A percentile compares a stretch with the other conserved stretches of the same genome.
Evolutionary conservation across 225 moss, liverwort and hornwort genomes (phyloP).

Genomic region (Straminergon stramineum): DNA sequence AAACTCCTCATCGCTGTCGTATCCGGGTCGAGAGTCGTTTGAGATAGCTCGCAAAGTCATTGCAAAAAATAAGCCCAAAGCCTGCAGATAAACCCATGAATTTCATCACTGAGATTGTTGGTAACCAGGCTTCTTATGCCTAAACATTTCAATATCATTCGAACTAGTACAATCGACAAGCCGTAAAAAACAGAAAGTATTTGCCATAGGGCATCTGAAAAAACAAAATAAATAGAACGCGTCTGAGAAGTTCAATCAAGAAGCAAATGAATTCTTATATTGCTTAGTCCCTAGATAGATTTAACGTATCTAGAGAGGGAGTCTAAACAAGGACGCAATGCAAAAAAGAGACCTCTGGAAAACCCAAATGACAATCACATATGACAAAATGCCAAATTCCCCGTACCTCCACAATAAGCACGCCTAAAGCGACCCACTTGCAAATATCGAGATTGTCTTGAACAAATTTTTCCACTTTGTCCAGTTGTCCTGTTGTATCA

Average conservation of each 20-base stretch:
- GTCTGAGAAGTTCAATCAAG: background rate
- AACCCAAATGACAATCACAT: background rate
- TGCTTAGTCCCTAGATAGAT: background rate
- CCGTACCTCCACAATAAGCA: slow-evolving; percentile 69
- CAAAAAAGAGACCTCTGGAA: background rate
- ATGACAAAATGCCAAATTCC: background rate
- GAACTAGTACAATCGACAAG: background rate
- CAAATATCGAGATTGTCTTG: slow-evolving; percentile 65
- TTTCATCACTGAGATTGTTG: background rate
- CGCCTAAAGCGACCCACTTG: slow-evolving; percentile 82
- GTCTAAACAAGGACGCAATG: background rate
- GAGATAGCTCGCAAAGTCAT: slow-evolving; percentile 64
- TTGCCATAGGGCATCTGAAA: background rate
- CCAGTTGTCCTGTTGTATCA: slow-evolving; percentile 85
- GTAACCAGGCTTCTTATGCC: background rate
- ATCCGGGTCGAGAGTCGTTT: slow-evolving; percentile 45
- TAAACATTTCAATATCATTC: background rate
- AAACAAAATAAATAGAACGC: background rate
- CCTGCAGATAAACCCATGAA: slow-evolving; percentile 31
- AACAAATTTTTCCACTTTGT: slow-evolving; percentile 63
- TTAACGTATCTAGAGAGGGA: background rate
- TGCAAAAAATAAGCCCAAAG: slow-evolving; percentile 67
- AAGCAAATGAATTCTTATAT: background rate
- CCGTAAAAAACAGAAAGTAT: background rate
- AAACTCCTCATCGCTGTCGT: slow-evolving; percentile 80